Evolutionary conservation across 1,284 basidiomycete genomes (phyloP).

Genomic region (Abortiporus biennis): DNA sequence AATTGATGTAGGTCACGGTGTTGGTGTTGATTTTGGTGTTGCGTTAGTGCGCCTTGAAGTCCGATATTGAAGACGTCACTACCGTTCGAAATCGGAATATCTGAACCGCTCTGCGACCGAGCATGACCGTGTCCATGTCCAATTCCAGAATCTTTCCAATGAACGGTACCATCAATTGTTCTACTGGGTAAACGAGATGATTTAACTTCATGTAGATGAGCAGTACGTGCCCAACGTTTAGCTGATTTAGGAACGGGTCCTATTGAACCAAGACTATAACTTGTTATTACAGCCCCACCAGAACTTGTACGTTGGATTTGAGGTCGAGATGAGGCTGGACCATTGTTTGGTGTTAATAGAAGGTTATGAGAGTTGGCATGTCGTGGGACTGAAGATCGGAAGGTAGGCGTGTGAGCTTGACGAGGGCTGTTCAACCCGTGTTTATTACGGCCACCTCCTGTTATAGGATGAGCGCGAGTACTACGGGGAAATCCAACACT

Average conservation of each 20-base stretch:
- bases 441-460: slow-evolving; percentile 5
- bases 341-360: slow-evolving; percentile 9
- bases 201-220: slow-evolving; percentile 67
- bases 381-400: slow-evolving; percentile 16
- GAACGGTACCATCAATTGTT: too few relatives aligned
- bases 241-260: slow-evolving; percentile 38
- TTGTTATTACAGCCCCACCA: slow-evolving; percentile 27
- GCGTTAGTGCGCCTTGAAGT: too few relatives aligned
- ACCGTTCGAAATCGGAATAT: too few relatives aligned
- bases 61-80: too few relatives aligned
- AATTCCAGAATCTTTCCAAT: too few relatives aligned
- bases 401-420: slow-evolving; percentile 23
- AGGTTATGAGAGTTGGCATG: slow-evolving; percentile 14
- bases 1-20: too few relatives aligned
- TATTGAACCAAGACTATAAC: slow-evolving; percentile 20
- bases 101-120: too few relatives aligned
- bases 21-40: too few relatives aligned
- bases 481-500: slow-evolving; percentile 8
- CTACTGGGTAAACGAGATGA: slow-evolving; percentile 1
- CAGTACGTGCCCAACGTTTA: slow-evolving; percentile 59
- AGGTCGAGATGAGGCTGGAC: slow-evolving; percentile 24
- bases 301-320: slow-evolving; percentile 41
- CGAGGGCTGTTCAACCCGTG: slow-evolving; percentile 6
- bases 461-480: slow-evolving; percentile 12
- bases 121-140: too few relatives aligned